Percentiles rank a stretch among this genome's conserved stretches.
These are phyloP conservation scores for Metarhizium humberi DNA, from an alignment of 2,329 filamentous ascomycete species.

Conservation along the genomic window DNA sequence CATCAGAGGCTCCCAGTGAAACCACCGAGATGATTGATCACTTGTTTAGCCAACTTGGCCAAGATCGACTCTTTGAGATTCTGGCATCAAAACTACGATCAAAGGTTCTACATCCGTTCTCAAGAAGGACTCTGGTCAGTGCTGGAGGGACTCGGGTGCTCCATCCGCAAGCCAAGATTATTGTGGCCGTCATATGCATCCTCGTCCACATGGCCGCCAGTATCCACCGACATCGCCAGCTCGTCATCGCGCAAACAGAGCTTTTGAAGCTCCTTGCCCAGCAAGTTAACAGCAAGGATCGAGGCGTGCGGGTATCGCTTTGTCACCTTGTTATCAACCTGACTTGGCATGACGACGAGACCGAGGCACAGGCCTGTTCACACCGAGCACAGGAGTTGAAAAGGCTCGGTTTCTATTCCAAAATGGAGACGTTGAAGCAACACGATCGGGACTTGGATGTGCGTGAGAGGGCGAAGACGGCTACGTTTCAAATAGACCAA, in stretches of 20 bases:
- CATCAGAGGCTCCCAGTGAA: slow-evolving; percentile 39
- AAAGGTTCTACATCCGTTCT: slow-evolving; percentile 44
- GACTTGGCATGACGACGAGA: slow-evolving; percentile 68
- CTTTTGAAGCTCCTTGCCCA: slow-evolving; percentile 64
- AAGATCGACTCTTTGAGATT: slow-evolving; percentile 71
- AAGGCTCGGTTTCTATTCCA: slow-evolving; percentile 60
- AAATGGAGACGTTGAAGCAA: slow-evolving; percentile 50
- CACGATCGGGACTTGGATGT: slow-evolving; percentile 73
- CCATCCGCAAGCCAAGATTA: slow-evolving; percentile 57
- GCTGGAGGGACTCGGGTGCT: slow-evolving; percentile 39
- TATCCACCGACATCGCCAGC: slow-evolving; percentile 64
- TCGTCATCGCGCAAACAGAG: slow-evolving; percentile 67
- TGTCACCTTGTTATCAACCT: slow-evolving; percentile 83
- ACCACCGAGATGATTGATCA: slow-evolving; percentile 74
- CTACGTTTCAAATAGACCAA: slow-evolving; percentile 60
- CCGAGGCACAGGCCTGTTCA: slow-evolving; percentile 54
- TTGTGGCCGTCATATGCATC: slow-evolving; percentile 70
- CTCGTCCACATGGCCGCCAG: slow-evolving; percentile 85
- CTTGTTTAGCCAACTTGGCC: slow-evolving; percentile 65
- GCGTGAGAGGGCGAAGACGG: slow-evolving; percentile 73
- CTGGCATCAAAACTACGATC: slow-evolving; percentile 68
- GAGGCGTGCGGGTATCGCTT: slow-evolving; percentile 66
- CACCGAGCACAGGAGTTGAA: slow-evolving; percentile 61
- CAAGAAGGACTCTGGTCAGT: slow-evolving; percentile 26
- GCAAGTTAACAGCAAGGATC: slow-evolving; percentile 64